Evolutionary conservation across 495 filamentous ascomycete genomes (phyloP).

Genomic region (Glarea lozoyensis): DNA sequence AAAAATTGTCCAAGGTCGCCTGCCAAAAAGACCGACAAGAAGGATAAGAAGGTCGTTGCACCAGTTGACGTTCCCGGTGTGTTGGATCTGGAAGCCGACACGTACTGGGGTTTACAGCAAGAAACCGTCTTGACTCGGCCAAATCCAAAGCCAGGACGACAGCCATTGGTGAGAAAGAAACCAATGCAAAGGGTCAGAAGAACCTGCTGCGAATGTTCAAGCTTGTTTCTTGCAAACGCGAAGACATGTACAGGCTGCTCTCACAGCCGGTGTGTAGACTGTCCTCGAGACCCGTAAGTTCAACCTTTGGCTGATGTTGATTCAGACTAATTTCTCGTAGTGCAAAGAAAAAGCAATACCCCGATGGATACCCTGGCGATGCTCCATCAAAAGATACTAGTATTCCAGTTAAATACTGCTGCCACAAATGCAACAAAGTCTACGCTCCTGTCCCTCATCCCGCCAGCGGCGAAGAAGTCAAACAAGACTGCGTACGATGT

Average conservation of each 20-base stretch:
- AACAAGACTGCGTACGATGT: conserved; percentile 50
- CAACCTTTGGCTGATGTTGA: conserved; percentile 5
- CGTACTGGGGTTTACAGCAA: conserved; percentile 22
- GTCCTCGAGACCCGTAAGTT: conserved; percentile 75
- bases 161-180: conserved; percentile 59
- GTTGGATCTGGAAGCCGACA: conserved; percentile 14
- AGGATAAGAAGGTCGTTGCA: conserved; percentile 13
- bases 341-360: conserved; percentile 62
- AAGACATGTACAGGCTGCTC: conserved; percentile 62
- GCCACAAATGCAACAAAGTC: conserved; percentile 51
- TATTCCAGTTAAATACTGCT: conserved; percentile 46
- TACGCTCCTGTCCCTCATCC: conserved; percentile 29
- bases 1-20: conserved; percentile 64
- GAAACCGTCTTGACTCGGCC: conserved; percentile 46
- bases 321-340: conserved; percentile 33
- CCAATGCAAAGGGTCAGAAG: conserved; percentile 63
- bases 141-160: conserved; percentile 50
- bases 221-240: conserved; percentile 45
- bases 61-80: conserved; percentile 5
- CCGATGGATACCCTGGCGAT: conserved; percentile 72
- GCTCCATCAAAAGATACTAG: conserved; percentile 29
- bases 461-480: conserved; percentile 14
- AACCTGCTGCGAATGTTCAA: conserved; percentile 68
- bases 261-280: conserved; percentile 72
- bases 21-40: conserved; percentile 9